These are phyloP conservation scores for Obelidium mucronatum DNA, from an alignment of 192 early-diverging fungal genomes.

Conservation along the genomic window DNA sequence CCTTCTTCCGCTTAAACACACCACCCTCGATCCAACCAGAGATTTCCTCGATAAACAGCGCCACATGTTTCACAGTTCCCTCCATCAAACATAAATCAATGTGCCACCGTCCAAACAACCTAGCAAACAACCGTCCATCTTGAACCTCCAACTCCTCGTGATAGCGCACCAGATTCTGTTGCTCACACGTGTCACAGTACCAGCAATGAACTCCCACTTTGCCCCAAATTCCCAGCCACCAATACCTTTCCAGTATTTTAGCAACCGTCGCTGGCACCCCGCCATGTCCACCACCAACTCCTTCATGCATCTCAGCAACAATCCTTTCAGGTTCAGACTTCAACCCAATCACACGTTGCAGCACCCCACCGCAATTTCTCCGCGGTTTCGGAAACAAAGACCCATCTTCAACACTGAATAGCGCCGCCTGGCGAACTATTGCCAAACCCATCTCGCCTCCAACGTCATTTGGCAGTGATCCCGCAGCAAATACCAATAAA, in stretches of 20 bases:
- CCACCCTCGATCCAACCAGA: background rate
- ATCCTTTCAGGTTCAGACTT: background rate
- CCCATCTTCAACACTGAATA: background rate
- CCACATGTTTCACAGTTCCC: slow-evolving; percentile 42
- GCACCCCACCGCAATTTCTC: background rate
- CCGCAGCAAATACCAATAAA: background rate
- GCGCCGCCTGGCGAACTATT: background rate
- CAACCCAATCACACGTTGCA: background rate
- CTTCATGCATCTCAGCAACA: background rate
- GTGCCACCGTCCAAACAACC: background rate
- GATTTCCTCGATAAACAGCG: background rate
- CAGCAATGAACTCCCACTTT: background rate
- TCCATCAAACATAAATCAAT: background rate
- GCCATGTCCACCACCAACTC: background rate
- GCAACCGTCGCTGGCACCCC: background rate
- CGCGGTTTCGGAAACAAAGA: background rate
- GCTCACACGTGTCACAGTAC: background rate
- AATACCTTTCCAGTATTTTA: background rate
- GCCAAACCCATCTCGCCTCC: background rate
- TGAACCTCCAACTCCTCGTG: background rate
- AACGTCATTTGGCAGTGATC: background rate
- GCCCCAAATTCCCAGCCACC: background rate
- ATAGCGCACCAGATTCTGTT: background rate
- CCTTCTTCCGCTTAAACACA: background rate
- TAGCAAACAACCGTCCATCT: background rate